Conservation (phyloP, 2,329 filamentous ascomycete species). For the Harringtonia lauricola region DNA sequence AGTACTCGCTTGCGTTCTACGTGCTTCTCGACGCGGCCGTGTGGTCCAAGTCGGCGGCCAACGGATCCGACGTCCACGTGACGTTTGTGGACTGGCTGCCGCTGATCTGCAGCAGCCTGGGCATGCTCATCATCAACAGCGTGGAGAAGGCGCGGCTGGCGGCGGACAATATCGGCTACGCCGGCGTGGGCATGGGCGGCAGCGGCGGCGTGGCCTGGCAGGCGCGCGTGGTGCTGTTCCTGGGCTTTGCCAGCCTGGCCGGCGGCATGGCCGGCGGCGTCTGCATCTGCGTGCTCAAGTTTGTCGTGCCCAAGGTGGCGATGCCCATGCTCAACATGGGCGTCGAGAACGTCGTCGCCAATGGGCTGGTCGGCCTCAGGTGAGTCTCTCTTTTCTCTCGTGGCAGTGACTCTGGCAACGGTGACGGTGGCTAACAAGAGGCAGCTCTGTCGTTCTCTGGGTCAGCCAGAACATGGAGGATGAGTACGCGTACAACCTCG, state of each 20-base stretch:
- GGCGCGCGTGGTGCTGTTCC: conserved; percentile 55
- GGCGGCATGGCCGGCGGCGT: conserved; percentile 60
- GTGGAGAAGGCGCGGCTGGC: conserved; percentile 56
- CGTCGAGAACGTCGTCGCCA: conserved; percentile 54
- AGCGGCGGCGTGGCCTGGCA: conserved; percentile 53
- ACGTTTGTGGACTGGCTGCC: conserved; percentile 61
- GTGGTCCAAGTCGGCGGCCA: conserved; percentile 50
- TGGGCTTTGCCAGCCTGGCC: conserved; percentile 54
- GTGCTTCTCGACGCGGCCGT: conserved; percentile 56
- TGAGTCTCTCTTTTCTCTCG: conserved; percentile 19
- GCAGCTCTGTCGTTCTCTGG: conserved; percentile 53
- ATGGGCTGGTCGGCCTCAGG: conserved; percentile 51
- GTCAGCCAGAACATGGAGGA: conserved; percentile 64
- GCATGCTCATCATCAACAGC: conserved; percentile 62
- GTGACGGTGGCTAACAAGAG: too few species aligned
- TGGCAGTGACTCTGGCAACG: too few species aligned
- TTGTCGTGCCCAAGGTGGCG: conserved; percentile 41
- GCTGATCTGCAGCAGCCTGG: conserved; percentile 53
- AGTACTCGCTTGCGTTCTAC: conserved; percentile 62
- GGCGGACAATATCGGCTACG: conserved; percentile 52
- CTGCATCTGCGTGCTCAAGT: conserved; percentile 58
- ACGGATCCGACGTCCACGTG: conserved; percentile 51
- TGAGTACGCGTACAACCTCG: conserved; percentile 58
- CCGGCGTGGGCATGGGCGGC: conserved; percentile 23
- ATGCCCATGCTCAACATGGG: conserved; percentile 56